A percentile compares a stretch with the other conserved stretches of the same genome.
Evolutionary conservation across 2,329 filamentous ascomycete genomes (phyloP).

Genomic region (Fusarium aywerte): DNA sequence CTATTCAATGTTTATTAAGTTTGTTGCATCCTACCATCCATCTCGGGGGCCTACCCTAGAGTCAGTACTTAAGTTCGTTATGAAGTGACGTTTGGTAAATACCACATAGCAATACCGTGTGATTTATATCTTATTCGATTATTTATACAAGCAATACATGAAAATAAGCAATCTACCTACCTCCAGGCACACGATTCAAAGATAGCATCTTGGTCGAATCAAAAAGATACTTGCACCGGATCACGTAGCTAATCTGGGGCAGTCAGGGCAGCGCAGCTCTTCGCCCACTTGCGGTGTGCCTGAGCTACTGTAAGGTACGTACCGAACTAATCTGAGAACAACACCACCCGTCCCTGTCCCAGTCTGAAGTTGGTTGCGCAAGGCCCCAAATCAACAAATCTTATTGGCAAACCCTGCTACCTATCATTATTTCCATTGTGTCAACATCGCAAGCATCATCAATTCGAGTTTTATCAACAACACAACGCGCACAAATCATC

Average conservation of each 20-base stretch:
- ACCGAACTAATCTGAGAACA: constrained; percentile 34
- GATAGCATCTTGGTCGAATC: background rate
- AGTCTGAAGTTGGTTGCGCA: constrained; percentile 21
- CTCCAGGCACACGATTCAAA: rapidly evolving
- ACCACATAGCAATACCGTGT: background rate
- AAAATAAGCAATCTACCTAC: background rate
- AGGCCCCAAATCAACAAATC: constrained; percentile 26
- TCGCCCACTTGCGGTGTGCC: constrained; percentile 6
- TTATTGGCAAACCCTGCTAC: constrained; percentile 22
- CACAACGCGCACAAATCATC: constrained; percentile 14
- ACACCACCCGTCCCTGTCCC: constrained; percentile 27
- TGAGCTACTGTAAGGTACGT: constrained; percentile 37
- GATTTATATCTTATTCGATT: background rate
- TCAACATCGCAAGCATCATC: constrained; percentile 29
- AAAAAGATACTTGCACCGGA: background rate
- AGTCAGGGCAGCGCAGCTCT: background rate
- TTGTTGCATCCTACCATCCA: background rate
- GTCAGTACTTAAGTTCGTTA: too few species aligned
- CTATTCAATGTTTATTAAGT: background rate
- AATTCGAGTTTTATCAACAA: constrained; percentile 16
- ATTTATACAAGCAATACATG: background rate
- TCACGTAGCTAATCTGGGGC: background rate
- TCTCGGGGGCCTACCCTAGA: background rate
- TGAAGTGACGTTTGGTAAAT: background rate
- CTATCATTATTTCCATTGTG: constrained; percentile 25